These are phyloP conservation scores for Porphyra umbilicalis DNA, from an alignment of 31 red algal genomes.

Conservation along the genomic window DNA sequence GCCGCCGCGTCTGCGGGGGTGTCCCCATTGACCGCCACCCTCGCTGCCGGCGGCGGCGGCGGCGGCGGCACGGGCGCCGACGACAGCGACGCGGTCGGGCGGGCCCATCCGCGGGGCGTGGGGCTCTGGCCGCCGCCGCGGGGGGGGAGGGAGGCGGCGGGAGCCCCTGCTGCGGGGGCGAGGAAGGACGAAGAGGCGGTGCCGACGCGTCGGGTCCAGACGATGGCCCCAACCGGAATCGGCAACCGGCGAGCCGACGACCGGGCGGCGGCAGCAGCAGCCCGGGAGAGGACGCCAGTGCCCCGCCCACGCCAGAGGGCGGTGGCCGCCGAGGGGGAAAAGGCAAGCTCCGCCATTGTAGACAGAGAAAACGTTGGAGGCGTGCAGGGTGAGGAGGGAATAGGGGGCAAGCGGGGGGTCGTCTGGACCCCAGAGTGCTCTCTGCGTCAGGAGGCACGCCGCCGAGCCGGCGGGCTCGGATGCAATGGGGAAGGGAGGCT, in stretches of 20 bases:
- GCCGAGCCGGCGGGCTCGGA: too few species aligned
- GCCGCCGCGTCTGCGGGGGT: not conserved
- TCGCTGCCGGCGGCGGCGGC: not conserved
- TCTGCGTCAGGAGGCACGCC: too few species aligned
- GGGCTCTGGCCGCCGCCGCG: not conserved
- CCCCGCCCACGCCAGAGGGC: not conserved
- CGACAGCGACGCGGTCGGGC: not conserved
- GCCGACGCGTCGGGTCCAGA: not conserved
- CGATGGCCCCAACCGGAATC: not conserved
- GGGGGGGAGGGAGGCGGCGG: not conserved
- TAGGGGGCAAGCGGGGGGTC: too few species aligned
- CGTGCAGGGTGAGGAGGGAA: too few species aligned
- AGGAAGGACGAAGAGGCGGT: not conserved
- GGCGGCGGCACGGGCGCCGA: not conserved
- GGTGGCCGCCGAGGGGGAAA: not conserved
- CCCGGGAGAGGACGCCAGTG: not conserved
- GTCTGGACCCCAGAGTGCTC: too few species aligned
- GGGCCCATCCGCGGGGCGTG: not conserved
- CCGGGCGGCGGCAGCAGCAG: not conserved
- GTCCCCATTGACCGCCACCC: not conserved
- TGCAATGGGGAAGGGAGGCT: too few species aligned
- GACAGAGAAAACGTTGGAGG: too few species aligned
- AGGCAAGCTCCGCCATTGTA: not conserved
- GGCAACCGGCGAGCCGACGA: not conserved
- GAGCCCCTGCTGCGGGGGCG: not conserved